Percentiles rank a stretch among this genome's conserved stretches.
phyloP scores from a whole-genome alignment of 768 basidiomycete genomes.

The Dendrothele bispora region DNA sequence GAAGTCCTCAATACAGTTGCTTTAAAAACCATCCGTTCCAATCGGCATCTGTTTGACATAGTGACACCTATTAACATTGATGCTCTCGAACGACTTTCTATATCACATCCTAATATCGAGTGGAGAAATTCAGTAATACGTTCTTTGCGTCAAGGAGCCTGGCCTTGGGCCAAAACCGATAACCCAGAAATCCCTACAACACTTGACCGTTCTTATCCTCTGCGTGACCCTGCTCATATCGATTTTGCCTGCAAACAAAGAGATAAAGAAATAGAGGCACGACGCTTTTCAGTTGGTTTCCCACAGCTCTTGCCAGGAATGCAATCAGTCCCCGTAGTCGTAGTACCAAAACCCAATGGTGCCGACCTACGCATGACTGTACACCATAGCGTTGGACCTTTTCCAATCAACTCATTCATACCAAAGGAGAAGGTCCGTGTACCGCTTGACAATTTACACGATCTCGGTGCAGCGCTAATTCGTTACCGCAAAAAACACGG shows the following conservation, averaged over 20 bases:
- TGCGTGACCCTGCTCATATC: neutral
- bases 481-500: too few species aligned
- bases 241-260: neutral
- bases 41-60: too few species aligned
- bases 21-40: too few species aligned
- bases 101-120: neutral
- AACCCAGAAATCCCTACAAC: neutral
- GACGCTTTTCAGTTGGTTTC: neutral
- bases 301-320: neutral
- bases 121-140: neutral
- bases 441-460: too few species aligned
- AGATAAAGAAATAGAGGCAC: neutral
- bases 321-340: neutral
- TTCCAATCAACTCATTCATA: too few species aligned
- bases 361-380: too few species aligned
- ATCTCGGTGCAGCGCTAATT: too few species aligned
- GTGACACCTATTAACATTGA: constrained; percentile 1
- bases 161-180: neutral
- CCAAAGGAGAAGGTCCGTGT: too few species aligned
- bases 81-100: neutral
- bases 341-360: neutral
- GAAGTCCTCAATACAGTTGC: too few species aligned
- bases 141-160: neutral
- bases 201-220: neutral
- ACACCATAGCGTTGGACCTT: too few species aligned